Conservation (phyloP, 371 early-diverging fungal species). For the Haplosporangium sp. region DNA sequence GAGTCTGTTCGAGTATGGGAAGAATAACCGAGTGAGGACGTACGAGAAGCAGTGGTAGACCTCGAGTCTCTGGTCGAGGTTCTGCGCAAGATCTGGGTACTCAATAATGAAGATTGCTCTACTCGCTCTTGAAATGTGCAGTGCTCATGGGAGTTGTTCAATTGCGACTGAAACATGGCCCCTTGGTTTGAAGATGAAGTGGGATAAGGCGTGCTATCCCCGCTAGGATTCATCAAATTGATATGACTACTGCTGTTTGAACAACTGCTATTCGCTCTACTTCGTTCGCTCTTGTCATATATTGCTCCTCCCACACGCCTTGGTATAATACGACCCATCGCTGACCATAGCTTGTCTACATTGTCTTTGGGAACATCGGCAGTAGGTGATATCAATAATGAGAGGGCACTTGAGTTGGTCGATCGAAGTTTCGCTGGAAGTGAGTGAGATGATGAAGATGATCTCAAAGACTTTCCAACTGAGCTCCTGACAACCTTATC, state of each 20-base stretch:
- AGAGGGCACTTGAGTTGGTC: constrained; percentile 2
- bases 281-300: constrained; percentile 1
- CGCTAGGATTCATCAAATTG: background rate
- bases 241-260: background rate
- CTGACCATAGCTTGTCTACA: constrained; percentile 9
- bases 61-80: constrained; percentile 8
- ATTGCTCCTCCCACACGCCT: background rate
- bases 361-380: constrained; percentile 1
- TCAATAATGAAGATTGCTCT: background rate
- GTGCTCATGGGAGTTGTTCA: background rate
- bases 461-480: constrained; percentile 4
- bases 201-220: background rate
- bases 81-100: background rate
- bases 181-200: background rate
- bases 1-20: constrained; percentile 7
- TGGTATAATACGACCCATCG: constrained; percentile 18
- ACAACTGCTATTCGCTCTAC: constrained; percentile 5
- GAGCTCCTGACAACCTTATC: constrained; percentile 3
- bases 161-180: background rate
- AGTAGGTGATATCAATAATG: background rate
- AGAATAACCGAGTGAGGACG: constrained; percentile 1
- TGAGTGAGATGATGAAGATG: constrained; percentile 4
- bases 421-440: background rate
- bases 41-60: background rate
- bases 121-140: background rate